phyloP scores from a whole-genome alignment of 495 filamentous ascomycete genomes.

The Penicillium goetzii region DNA sequence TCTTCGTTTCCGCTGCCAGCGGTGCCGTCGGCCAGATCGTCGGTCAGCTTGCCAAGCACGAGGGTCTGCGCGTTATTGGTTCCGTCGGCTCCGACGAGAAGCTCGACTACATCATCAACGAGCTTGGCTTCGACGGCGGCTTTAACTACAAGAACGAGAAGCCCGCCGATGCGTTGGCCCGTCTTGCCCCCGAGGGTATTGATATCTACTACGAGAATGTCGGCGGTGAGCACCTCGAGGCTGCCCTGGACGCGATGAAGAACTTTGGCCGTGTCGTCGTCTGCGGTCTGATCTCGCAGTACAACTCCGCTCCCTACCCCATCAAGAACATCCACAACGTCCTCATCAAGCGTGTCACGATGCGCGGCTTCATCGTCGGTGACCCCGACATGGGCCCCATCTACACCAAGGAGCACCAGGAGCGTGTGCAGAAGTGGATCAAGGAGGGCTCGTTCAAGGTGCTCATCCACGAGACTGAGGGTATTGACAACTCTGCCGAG shows the following conservation, averaged over 20 bases:
- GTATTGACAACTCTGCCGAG: conserved; percentile 80
- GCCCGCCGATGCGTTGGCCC: conserved; percentile 66
- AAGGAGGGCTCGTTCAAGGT: conserved; percentile 78
- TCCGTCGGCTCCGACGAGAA: conserved; percentile 72
- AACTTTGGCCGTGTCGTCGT: conserved; percentile 69
- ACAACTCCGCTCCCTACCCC: conserved; percentile 71
- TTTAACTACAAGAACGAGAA: conserved; percentile 82
- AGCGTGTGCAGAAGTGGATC: conserved; percentile 84
- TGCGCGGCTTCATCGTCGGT: conserved; percentile 79
- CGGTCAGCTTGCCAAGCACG: conserved; percentile 83
- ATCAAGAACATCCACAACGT: conserved; percentile 65
- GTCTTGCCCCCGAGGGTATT: conserved; percentile 79
- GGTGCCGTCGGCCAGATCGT: conserved; percentile 86
- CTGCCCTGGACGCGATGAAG: conserved; percentile 71
- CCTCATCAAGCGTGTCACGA: conserved; percentile 59
- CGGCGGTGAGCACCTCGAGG: conserved; percentile 85
- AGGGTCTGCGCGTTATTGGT: conserved; percentile 84
- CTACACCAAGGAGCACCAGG: conserved; percentile 76
- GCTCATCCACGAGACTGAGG: conserved; percentile 68
- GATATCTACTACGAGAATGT: conserved; percentile 98
- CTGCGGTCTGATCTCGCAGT: conserved; percentile 76
- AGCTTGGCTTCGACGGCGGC: conserved; percentile 68
- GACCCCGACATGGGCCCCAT: conserved; percentile 69
- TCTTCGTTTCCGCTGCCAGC: conserved; percentile 80
- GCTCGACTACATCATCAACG: conserved; percentile 65